Evolutionary conservation across 176 grass and related monocot species (phyloP), one percentile per base, ranked within the genome.

Genomic region (Juncus effusus): DNA sequence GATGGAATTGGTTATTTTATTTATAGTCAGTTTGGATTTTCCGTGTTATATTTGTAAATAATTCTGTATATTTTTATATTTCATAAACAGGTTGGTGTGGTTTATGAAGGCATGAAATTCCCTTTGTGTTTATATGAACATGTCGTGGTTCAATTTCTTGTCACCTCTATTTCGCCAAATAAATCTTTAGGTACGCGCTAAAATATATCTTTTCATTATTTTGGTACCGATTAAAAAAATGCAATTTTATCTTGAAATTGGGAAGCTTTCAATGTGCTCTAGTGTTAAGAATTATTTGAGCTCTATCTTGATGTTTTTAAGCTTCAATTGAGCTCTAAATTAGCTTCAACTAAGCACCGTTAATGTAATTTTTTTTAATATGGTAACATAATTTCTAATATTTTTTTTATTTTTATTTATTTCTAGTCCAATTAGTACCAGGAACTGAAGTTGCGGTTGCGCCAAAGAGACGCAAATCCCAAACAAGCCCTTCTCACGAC

Each of bases 81-180:
- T 86, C 5, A 28, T 73, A 68, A 80, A 49, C 72, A 97, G 93
- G 88, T 97, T 12, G 88, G 93, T 40, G 69, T 97, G 13, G 67
- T 97, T 78, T 86, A 91, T 3, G 85, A 89, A 60, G 88, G 88
- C 16, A 97, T 97, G 85, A 92, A 86, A 86, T 97, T 97, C 47
- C 93, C 93, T 16, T 79, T 97, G 67, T 89, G 88, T 85, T 78
- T 97, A 74, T 85, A 92, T 68, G 80, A 81, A 13, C 93, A 92
- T 82, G 87, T 86, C 76, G 77, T 92, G 68, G 88, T 97, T 58
- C 86, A 97, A 72, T 89, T 97, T 69, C 53, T 92, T 68, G 88
- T 97, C 11, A 40, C 78, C 60, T 92, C 88, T 64, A 84, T 77
- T 51, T 78, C 42, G 65, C 93, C 82, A 15, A 79, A 81, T 36